Evolutionary conservation across 2,329 filamentous ascomycete species (phyloP), one percentile per base, ranked within the genome.

Genomic region (Tolypocladium tropicale): DNA sequence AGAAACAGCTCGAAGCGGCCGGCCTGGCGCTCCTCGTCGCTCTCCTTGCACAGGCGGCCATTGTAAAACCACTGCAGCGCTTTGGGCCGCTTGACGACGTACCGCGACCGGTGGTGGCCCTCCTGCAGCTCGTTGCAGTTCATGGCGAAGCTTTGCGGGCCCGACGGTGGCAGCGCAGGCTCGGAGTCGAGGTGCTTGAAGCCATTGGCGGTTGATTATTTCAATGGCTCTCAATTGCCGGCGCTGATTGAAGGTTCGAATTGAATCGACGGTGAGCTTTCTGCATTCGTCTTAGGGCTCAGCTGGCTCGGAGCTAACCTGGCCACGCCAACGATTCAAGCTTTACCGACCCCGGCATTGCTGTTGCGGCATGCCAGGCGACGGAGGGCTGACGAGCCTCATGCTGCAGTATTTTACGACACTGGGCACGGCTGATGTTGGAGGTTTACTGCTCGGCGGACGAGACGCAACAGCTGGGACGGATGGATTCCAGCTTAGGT

Each of bases 1-100:
- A 79, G 72, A 58, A 79, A 78, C 34, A 78, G 70, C 62, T 78
- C 76, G 56, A 78, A 78, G 14, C 75, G 73, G 1, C 70, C 68
- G 6, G 74, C 75, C 60, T 74, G 71, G 32, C 75, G 68, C 62
- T 77, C 74, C 56, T 73, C 70, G 4, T 77, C 74, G 49, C 66
- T 69, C 53, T 68, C 71, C 60, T 74, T 75, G 49, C 69, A 63
- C 12, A 77, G 66, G 28, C 64, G 65, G 12, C 72, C 73, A 36
- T 73, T 67, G 60, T 76, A 69, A 57, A 76, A 77, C 73, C 73
- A 77, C 63, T 77, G 74, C 46, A 77, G 65, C 2, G 74, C 73
- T 52, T 67, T 67, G 21, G 70, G 70, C 21, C 66, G 65, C 58
- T 71, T 71, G 43, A 72, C 58, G 52, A 72, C 59, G 59, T 71